phyloP scores from a whole-genome alignment of 2,329 filamentous ascomycete genomes.

The Graphilbum sp. region DNA sequence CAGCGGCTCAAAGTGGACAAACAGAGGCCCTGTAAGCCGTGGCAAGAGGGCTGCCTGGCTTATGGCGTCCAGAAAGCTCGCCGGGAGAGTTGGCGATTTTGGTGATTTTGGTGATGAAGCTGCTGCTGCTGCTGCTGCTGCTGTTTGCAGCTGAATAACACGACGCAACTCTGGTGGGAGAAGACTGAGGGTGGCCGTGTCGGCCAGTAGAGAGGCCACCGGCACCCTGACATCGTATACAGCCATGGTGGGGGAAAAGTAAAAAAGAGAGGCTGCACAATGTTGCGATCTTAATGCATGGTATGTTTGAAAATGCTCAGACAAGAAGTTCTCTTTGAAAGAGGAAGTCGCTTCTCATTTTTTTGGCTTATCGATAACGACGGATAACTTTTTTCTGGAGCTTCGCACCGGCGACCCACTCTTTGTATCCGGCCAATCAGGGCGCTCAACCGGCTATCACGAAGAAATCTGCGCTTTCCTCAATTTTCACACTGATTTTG shows the following conservation, averaged over 20 bases:
- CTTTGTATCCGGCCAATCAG: slow-evolving; percentile 1
- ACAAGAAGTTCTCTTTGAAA: too few relatives aligned
- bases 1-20: slow-evolving; percentile 55
- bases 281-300: not conserved
- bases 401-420: not conserved
- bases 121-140: slow-evolving; percentile 12
- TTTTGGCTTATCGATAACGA: slow-evolving; percentile 3
- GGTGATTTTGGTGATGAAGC: too few relatives aligned
- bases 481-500: too few relatives aligned
- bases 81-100: not conserved
- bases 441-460: not conserved
- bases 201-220: slow-evolving; percentile 37
- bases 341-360: not conserved
- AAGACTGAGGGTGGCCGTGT: slow-evolving; percentile 35
- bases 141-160: slow-evolving; percentile 45
- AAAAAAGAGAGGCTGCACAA: not conserved
- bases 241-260: slow-evolving; percentile 25
- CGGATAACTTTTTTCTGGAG: not conserved
- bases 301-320: too few relatives aligned
- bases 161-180: slow-evolving; percentile 55
- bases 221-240: slow-evolving; percentile 37
- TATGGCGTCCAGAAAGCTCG: slow-evolving; percentile 53
- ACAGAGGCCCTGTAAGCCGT: slow-evolving; percentile 54
- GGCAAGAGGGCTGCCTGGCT: slow-evolving; percentile 53
- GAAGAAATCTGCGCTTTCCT: slow-evolving; percentile 1